These are phyloP conservation scores for Macaranga tanarius DNA, from an alignment of 441 rosid genomes.

Conservation along the genomic window DNA sequence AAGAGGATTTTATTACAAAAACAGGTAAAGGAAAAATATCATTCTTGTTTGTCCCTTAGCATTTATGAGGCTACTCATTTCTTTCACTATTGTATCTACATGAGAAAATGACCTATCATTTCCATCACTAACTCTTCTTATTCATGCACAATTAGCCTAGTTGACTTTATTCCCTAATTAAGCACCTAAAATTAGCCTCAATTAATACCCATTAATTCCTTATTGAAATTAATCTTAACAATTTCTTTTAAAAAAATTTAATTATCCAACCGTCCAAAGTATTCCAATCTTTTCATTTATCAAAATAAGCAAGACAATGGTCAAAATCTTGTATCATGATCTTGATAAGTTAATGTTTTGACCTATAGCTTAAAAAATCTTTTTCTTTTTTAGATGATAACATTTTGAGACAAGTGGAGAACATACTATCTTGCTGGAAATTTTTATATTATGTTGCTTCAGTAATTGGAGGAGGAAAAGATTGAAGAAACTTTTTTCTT, in stretches of 20 bases:
- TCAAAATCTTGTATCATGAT: conserved; percentile 28
- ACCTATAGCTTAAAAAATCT: conserved; percentile 18
- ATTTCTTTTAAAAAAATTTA: background rate
- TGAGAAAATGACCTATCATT: conserved; percentile 29
- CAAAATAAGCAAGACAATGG: conserved; percentile 15
- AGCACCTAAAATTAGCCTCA: conserved; percentile 2
- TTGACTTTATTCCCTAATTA: conserved; percentile 28
- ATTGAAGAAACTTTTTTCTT: too few relatives aligned
- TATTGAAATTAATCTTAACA: background rate
- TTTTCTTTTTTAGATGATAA: conserved; percentile 7
- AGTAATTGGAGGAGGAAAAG: background rate
- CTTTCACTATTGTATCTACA: conserved; percentile 24
- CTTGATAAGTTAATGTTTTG: conserved; percentile 29
- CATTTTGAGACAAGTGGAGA: conserved; percentile 11
- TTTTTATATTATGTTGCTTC: conserved; percentile 3
- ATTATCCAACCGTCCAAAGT: conserved; percentile 4
- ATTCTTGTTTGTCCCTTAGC: conserved; percentile 40
- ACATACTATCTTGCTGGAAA: conserved; percentile 11
- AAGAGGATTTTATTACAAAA: conserved; percentile 8
- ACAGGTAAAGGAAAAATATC: conserved; percentile 22
- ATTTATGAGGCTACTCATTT: conserved; percentile 39
- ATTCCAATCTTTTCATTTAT: background rate
- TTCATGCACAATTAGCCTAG: conserved; percentile 22
- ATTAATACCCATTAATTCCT: background rate
- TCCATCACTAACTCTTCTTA: conserved; percentile 24